These are phyloP conservation scores for Kodamaea arcana DNA, from an alignment of 1,139 yeast species.

Conservation along the genomic window DNA sequence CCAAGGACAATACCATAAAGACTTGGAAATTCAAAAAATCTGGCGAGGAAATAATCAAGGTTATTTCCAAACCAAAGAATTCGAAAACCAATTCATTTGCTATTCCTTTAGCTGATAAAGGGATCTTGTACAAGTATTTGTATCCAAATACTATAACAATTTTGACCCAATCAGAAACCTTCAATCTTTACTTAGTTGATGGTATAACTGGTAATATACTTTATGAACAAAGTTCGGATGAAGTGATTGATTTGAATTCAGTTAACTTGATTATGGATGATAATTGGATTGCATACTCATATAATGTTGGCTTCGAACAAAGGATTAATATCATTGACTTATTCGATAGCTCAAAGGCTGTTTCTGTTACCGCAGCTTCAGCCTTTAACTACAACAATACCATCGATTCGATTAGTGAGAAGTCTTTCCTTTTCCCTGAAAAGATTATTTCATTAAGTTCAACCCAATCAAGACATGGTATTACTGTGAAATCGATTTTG, in stretches of 20 bases:
- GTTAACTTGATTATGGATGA: slow-evolving; percentile 67
- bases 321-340: slow-evolving; percentile 72
- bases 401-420: slow-evolving; percentile 32
- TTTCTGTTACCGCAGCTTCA: slow-evolving; percentile 16
- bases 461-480: slow-evolving; percentile 67
- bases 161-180: slow-evolving; percentile 22
- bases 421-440: slow-evolving; percentile 62
- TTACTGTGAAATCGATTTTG: slow-evolving; percentile 67
- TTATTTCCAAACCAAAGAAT: slow-evolving; percentile 28
- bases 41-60: slow-evolving; percentile 16
- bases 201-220: slow-evolving; percentile 65
- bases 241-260: slow-evolving; percentile 32
- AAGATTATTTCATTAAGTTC: slow-evolving; percentile 48
- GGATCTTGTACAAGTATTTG: slow-evolving; percentile 80
- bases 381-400: slow-evolving; percentile 29
- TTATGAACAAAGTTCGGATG: slow-evolving; percentile 42
- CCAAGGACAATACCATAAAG: slow-evolving; percentile 14
- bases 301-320: slow-evolving; percentile 49
- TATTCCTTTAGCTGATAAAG: slow-evolving; percentile 61
- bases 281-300: slow-evolving; percentile 77
- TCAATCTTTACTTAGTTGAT: slow-evolving; percentile 58
- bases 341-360: slow-evolving; percentile 51
- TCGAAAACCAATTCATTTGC: slow-evolving; percentile 65
- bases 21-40: slow-evolving; percentile 28
- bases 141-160: slow-evolving; percentile 65